Percentiles rank a stretch among this genome's conserved stretches.
phyloP scores from a whole-genome alignment of 225 moss, liverwort and hornwort species.

The Pseudoscleropodium purum region DNA sequence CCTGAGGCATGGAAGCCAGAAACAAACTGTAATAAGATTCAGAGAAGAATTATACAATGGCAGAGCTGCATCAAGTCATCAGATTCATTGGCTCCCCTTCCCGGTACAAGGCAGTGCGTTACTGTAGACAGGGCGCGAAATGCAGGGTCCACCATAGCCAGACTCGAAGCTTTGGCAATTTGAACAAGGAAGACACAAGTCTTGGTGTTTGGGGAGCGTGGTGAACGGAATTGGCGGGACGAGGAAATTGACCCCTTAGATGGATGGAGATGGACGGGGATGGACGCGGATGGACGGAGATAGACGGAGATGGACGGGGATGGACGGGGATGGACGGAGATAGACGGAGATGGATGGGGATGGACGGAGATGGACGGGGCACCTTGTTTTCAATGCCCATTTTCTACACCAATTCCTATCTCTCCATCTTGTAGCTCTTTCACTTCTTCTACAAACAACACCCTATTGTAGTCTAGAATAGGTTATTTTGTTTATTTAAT shows the following conservation, averaged over 20 bases:
- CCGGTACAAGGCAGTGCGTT: neutral
- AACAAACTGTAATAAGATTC: neutral
- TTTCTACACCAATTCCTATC: fast-evolving
- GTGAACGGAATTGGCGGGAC: neutral
- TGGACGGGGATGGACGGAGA: neutral
- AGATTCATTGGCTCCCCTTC: neutral
- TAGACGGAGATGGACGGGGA: neutral
- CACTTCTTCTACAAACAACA: fast-evolving
- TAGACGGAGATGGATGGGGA: neutral
- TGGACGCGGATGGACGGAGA: neutral
- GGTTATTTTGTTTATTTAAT: fast-evolving
- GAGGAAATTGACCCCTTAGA: neutral
- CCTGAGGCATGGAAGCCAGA: neutral
- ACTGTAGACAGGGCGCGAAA: neutral
- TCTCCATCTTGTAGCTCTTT: fast-evolving
- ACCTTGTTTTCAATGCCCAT: neutral
- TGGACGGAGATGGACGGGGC: neutral
- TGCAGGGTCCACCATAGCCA: neutral
- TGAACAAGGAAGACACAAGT: neutral
- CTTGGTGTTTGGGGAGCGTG: neutral
- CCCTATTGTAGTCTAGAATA: fast-evolving
- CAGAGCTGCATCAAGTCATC: neutral
- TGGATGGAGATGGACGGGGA: neutral
- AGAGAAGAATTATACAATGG: neutral
- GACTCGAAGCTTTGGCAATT: neutral